These are phyloP conservation scores for Cardamine occulta DNA, from an alignment of 345 rosid genomes.

Conservation along the genomic window DNA sequence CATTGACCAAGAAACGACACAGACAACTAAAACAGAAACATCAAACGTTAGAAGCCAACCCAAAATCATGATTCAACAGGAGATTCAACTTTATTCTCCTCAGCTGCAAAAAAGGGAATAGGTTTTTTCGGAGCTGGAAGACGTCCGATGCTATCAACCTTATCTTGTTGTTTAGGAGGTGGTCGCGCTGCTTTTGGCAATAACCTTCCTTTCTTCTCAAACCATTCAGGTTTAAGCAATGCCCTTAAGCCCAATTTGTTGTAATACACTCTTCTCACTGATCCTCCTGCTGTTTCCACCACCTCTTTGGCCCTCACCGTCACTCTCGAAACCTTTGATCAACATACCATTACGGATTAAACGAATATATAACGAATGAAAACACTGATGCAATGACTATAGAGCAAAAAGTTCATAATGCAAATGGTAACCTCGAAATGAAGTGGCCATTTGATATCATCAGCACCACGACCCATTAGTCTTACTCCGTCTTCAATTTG, in stretches of 20 bases:
- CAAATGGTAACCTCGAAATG: slow-evolving; percentile 73
- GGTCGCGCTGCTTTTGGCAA: slow-evolving; percentile 92
- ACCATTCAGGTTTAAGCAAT: slow-evolving; percentile 90
- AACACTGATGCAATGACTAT: neutral
- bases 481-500: slow-evolving; percentile 94
- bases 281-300: slow-evolving; percentile 90
- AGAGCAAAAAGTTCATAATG: neutral
- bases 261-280: slow-evolving; percentile 89
- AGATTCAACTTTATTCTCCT: slow-evolving; percentile 48
- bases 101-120: slow-evolving; percentile 58
- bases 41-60: neutral
- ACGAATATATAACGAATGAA: neutral
- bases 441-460: slow-evolving; percentile 92
- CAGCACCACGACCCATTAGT: slow-evolving; percentile 93
- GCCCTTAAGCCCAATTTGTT: slow-evolving; percentile 87
- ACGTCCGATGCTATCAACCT: slow-evolving; percentile 95
- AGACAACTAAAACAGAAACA: slow-evolving; percentile 17
- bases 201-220: slow-evolving; percentile 92
- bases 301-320: slow-evolving; percentile 88
- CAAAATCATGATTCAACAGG: slow-evolving; percentile 39
- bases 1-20: slow-evolving; percentile 16
- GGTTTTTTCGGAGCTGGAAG: slow-evolving; percentile 89
- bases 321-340: slow-evolving; percentile 77
- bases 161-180: slow-evolving; percentile 84
- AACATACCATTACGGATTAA: slow-evolving; percentile 2